Evolutionary conservation across 345 rosid genomes (phyloP).

Genomic region (Populus davidiana): DNA sequence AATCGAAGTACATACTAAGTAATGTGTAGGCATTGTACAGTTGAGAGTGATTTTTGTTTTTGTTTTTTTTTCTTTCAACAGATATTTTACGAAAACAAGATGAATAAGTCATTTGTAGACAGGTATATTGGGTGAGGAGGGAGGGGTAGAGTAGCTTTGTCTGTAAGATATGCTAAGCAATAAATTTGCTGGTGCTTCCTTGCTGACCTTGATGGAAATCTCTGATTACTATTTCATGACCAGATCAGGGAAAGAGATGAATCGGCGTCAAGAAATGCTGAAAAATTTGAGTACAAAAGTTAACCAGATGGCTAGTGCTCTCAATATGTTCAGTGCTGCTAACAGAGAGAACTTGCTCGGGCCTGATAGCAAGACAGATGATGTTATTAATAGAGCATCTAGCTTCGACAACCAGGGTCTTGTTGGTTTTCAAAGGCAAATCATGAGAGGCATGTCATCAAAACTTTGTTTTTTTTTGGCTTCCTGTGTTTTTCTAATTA

Average conservation of each 20-base stretch:
- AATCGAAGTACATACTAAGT: background rate
- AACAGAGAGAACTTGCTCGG: constrained; percentile 83
- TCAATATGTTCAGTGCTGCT: constrained; percentile 86
- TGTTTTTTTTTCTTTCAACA: background rate
- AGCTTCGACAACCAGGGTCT: constrained; percentile 82
- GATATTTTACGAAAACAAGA: background rate
- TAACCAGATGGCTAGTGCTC: constrained; percentile 70
- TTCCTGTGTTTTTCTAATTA: background rate
- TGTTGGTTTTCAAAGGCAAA: constrained; percentile 81
- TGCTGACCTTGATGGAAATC: background rate
- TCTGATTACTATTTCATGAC: background rate
- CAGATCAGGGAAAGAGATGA: constrained; percentile 96
- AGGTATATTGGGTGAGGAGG: background rate
- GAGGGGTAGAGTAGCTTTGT: background rate
- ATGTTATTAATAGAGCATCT: constrained; percentile 52
- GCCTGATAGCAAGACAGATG: constrained; percentile 63
- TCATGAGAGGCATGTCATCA: constrained; percentile 70
- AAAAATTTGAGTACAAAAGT: constrained; percentile 68
- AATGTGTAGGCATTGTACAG: background rate
- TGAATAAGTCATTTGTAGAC: background rate
- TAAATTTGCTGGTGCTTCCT: background rate
- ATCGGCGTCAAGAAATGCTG: constrained; percentile 86
- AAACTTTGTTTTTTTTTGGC: background rate
- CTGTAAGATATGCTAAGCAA: background rate
- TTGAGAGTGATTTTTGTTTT: background rate